Evolutionary conservation across 345 rosid species (phyloP).

Genomic region (Reutealis trisperma): DNA sequence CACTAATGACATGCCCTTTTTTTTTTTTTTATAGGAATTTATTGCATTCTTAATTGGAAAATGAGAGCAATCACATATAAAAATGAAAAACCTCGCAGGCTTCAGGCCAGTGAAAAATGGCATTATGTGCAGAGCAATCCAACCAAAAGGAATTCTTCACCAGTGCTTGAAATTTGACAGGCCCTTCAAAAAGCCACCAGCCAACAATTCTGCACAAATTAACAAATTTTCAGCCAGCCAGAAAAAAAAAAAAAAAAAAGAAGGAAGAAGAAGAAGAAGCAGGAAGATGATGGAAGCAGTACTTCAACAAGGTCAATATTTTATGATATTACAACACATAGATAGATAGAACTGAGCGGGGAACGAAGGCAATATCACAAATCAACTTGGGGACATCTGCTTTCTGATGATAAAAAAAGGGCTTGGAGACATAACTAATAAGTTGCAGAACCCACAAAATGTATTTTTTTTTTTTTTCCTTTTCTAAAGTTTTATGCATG

Average conservation of each 20-base stretch:
- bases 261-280: no score
- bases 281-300: background rate
- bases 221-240: background rate
- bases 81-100: background rate
- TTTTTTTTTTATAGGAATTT: background rate
- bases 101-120: background rate
- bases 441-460: background rate
- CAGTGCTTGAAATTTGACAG: background rate
- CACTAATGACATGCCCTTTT: background rate
- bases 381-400: background rate
- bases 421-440: no score
- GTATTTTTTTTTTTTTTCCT: no score
- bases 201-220: constrained; percentile 4
- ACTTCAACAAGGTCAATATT: background rate
- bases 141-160: background rate
- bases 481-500: background rate
- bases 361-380: background rate
- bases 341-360: background rate
- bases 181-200: background rate
- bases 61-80: background rate
- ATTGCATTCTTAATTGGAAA: background rate
- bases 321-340: background rate
- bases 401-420: no score
- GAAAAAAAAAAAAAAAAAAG: background rate
- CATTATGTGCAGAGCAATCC: background rate